Evolutionary conservation across 2,329 filamentous ascomycete genomes (phyloP), one percentile per base, ranked within the genome.

Genomic region (Pestalotiopsis sp.): DNA sequence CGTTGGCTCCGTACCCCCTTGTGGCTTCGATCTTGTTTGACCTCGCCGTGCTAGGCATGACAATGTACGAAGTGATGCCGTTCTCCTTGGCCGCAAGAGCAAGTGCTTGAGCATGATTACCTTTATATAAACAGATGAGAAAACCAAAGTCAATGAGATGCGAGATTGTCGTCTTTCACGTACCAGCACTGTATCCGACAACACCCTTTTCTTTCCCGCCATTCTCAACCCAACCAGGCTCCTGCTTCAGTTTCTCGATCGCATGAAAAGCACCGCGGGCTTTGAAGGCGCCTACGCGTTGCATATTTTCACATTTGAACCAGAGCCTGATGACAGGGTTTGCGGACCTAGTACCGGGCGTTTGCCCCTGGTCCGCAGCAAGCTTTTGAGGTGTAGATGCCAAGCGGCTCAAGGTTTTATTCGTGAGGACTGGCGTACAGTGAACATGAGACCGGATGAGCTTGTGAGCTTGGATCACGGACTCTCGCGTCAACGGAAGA

Each of bases 231-330:
- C 88, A 88, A 1, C 87, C 90, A 4, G 86, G 82, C 73, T 90
- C 87, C 71, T 79, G 80, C 76, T 91, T 89, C 76, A 97, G 81
- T 68, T 92, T 82, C 75, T 90, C 86, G 45, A 97, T 78, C 0
- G 95, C 94, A 80, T 97, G 93, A 74, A 97, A 97, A 0, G 95
- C 95, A 4, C 95, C 95, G 6, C 95, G 86, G n/a, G 90, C 92
- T 82, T 98, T 98, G 84, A 98, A 98, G 0, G 95, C 95, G 66
- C 95, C 95, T 67, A 97, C 90, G 68, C 90, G 90, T 83, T 98
- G 95, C 69, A 93, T 84, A 80, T 98, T 98, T 84, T 98, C 95
- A 80, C 93, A 97, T 83, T 98, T 98, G 88, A 98, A 97, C 84
- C 93, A 96, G 65, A 98, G 85, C 13, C 89, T 85, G 49, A 97